phyloP scores from a whole-genome alignment of 495 filamentous ascomycete genomes.

The Entonaema liquescens region DNA sequence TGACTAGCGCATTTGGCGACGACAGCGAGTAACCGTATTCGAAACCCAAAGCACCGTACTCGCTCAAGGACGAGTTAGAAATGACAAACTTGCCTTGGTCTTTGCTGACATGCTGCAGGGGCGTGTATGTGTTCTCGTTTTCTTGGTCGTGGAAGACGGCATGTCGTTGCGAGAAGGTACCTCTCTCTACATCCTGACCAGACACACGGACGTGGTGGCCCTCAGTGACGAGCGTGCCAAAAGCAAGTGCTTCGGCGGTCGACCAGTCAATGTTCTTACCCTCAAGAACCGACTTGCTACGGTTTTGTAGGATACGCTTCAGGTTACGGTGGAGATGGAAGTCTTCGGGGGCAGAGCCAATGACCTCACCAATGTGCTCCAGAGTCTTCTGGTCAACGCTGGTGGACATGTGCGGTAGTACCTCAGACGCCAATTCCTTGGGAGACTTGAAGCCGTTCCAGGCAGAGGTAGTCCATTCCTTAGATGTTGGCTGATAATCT shows the following conservation, averaged over 20 bases:
- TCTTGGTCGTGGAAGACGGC: conserved; percentile 98
- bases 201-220: conserved; percentile 97
- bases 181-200: conserved; percentile 98
- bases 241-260: conserved; percentile 95
- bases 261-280: conserved; percentile 97
- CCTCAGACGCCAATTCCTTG: conserved; percentile 94
- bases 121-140: conserved; percentile 89
- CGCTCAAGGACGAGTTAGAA: conserved; percentile 94
- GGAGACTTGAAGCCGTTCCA: conserved; percentile 99
- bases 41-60: conserved; percentile 95
- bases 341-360: conserved; percentile 78
- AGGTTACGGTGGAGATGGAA: conserved; percentile 93
- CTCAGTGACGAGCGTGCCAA: conserved; percentile 87
- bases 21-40: conserved; percentile 98
- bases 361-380: conserved; percentile 78
- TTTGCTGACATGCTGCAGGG: conserved; percentile 84
- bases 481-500: conserved; percentile 94
- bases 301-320: conserved; percentile 90
- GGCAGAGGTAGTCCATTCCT: conserved; percentile 97
- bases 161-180: conserved; percentile 98
- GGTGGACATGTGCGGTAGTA: conserved; percentile 91
- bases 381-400: conserved; percentile 74
- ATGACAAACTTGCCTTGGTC: conserved; percentile 96
- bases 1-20: conserved; percentile 93
- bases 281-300: conserved; percentile 91